Conservation (phyloP, 169 alveolate species). For the Plasmodium blacklocki region DNA sequence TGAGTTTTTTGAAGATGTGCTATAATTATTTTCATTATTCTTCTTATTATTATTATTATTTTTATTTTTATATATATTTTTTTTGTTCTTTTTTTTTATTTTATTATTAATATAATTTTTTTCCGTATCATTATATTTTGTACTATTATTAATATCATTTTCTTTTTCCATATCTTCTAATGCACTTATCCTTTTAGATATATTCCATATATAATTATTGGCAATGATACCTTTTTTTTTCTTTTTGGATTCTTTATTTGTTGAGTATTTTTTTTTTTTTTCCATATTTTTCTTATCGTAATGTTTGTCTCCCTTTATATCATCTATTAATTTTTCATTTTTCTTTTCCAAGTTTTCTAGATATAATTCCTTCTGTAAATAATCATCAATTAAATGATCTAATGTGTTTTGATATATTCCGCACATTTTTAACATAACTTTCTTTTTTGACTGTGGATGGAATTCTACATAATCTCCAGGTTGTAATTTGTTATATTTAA, state of each 20-base stretch:
- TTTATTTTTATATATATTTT: not conserved
- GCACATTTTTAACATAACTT: constrained; percentile 81
- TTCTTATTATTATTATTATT: not conserved
- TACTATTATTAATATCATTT: not conserved
- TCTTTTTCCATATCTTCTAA: constrained; percentile 2
- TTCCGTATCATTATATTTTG: not conserved
- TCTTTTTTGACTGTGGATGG: constrained; percentile 87
- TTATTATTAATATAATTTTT: constrained; percentile 10
- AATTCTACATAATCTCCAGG: constrained; percentile 87
- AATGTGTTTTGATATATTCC: constrained; percentile 78
- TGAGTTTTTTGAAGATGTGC: not conserved
- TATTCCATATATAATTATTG: constrained; percentile 3
- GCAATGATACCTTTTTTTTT: not conserved
- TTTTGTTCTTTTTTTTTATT: not conserved
- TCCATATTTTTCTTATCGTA: not conserved
- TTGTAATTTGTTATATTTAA: constrained; percentile 77
- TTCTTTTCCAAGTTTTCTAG: constrained; percentile 46
- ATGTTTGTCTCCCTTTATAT: constrained; percentile 5
- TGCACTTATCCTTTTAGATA: constrained; percentile 16
- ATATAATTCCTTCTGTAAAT: constrained; percentile 63
- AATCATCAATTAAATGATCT: constrained; percentile 43
- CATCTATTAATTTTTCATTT: constrained; percentile 12
- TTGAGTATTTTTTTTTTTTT: not conserved
- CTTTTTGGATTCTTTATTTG: not conserved
- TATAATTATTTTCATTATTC: not conserved